phyloP scores from a whole-genome alignment of 306 rosid genomes.

The Sicyos baderoa region DNA sequence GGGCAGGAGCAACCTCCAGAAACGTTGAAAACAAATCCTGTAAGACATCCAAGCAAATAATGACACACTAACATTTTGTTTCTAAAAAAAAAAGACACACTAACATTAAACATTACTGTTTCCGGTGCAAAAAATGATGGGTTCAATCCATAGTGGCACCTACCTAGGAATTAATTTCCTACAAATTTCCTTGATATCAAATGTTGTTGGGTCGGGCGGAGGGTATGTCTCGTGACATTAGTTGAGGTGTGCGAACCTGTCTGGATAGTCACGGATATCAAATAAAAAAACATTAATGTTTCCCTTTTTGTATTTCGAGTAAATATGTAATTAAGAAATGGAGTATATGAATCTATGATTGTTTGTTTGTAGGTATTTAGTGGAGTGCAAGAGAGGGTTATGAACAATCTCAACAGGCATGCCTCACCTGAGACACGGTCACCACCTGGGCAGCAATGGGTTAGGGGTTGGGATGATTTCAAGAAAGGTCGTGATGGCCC shows the following conservation, averaged over 20 bases:
- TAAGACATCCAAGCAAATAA: constrained; percentile 31
- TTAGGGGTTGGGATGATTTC: constrained; percentile 91
- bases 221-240: too few species aligned
- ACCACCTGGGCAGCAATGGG: constrained; percentile 75
- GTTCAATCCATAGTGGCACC: too few species aligned
- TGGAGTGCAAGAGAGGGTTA: constrained; percentile 42
- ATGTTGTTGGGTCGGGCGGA: too few species aligned
- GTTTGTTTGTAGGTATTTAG: constrained; percentile 48
- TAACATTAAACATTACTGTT: too few species aligned
- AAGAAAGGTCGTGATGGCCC: constrained; percentile 58
- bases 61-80: neutral
- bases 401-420: constrained; percentile 50
- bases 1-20: constrained; percentile 84
- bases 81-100: too few species aligned
- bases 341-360: neutral
- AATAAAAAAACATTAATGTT: too few species aligned
- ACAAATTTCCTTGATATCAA: too few species aligned
- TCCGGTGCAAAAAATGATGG: too few species aligned
- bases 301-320: neutral
- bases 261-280: too few species aligned
- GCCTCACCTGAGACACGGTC: constrained; percentile 71
- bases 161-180: too few species aligned
- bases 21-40: constrained; percentile 51
- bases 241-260: too few species aligned
- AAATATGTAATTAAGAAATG: neutral